These are phyloP conservation scores for Pinus albicaulis DNA, from an alignment of 75 land plant genomes.

Conservation along the genomic window DNA sequence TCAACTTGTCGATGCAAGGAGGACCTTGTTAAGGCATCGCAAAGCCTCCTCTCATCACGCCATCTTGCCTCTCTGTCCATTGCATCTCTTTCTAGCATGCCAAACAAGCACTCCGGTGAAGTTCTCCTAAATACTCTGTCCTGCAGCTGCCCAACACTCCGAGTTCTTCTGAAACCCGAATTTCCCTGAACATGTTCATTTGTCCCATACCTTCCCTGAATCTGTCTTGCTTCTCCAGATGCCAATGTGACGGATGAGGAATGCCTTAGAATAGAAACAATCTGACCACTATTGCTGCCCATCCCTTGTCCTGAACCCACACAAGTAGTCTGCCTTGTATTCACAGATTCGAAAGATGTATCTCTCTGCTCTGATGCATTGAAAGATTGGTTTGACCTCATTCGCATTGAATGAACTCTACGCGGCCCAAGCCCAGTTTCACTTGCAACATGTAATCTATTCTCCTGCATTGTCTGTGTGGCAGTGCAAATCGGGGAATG, in stretches of 20 bases:
- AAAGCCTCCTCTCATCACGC: constrained; percentile 27
- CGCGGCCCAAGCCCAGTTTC: not conserved
- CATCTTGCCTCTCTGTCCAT: constrained; percentile 38
- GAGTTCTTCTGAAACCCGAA: constrained; percentile 5
- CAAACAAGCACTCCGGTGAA: constrained; percentile 28
- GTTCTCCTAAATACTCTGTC: not conserved
- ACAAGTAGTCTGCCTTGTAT: not conserved
- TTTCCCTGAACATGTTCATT: constrained; percentile 3
- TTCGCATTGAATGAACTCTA: not conserved
- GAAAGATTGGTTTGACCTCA: not conserved
- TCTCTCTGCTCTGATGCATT: constrained; percentile 6
- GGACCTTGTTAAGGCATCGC: constrained; percentile 31
- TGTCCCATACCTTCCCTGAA: constrained; percentile 8
- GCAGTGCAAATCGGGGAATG: not conserved
- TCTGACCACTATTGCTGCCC: not conserved
- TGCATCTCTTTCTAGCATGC: constrained; percentile 34
- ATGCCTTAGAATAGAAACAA: not conserved
- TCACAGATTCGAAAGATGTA: constrained; percentile 2
- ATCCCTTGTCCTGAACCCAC: not conserved
- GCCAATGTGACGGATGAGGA: constrained; percentile 1
- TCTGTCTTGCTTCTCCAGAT: constrained; percentile 2
- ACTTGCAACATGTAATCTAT: not conserved
- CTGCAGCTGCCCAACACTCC: not conserved
- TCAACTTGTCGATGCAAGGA: constrained; percentile 25
- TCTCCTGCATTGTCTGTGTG: constrained; percentile 1